Evolutionary conservation across 257 asterid genomes (phyloP), one percentile per base, ranked within the genome.

Genomic region (Plectranthus barbatus): DNA sequence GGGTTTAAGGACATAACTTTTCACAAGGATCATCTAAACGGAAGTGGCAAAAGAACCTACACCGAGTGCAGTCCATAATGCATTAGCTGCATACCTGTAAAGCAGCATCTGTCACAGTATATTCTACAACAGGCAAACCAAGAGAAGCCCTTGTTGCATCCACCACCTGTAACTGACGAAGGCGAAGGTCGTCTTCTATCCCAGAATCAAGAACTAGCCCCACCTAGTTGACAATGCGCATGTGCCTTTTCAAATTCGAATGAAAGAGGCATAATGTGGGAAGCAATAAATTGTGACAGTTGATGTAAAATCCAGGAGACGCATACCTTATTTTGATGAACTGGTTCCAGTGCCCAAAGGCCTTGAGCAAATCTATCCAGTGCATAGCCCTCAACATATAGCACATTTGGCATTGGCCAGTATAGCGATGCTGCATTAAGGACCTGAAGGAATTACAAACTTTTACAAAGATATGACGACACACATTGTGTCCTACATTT

Each of bases 401-500:
- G 72, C 4, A 84, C 88, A 77, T 91, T 86, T 0, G 92, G 77
- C 90, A 91, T 84, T 31, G 98, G 95, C 98, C 96, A 91, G 68
- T 88, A 91, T 58, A 91, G 95, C 96, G 86, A 84, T 72, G 96
- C 96, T 68, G 98, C 98, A 91, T 91, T 91, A 70, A 91, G 96
- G 79, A 91, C 98, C 98, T 88, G 95, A 23, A 74, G 73, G 65
- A 65, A 74, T 74, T 69, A 72, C 62, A 69, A 39, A 57, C 49
- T 74, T 67, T 70, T 44, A 74, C 72, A 39, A 58, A 29, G 63
- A 71, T 73, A 57, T 29, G 44, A 26, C n/a, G n/a, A n/a, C n/a
- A n/a, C n/a, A n/a, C n/a, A n/a, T n/a, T n/a, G n/a, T n/a, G n/a
- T n/a, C n/a, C n/a, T n/a, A n/a, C n/a, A n/a, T n/a, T n/a, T n/a